Base-by-base conservation (phyloP, 2,329 filamentous ascomycete genomes). In the Cladorrhinum sp. region DNA sequence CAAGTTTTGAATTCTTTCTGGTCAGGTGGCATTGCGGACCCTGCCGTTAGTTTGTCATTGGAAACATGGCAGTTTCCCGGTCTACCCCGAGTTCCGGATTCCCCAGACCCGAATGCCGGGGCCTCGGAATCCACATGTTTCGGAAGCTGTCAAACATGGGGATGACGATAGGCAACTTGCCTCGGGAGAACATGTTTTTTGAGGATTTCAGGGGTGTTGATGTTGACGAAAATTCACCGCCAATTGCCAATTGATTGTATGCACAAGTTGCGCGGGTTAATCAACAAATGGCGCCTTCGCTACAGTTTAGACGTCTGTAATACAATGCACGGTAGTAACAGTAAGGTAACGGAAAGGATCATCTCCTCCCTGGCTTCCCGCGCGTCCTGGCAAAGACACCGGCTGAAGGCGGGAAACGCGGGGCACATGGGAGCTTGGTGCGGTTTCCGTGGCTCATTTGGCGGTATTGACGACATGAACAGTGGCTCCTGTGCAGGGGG, bases 41-140 rank as follows among this genome's bases (percentile, higher is more conserved):
- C 10, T 55, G 57, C 60, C 59, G 58, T 45, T 45, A 45, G 41
- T 45, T 45, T 45, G 41, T 22, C 10, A 61, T 49, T 55, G 22
- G 48, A 55, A 50, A 48, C 53, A 64, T 55, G 45, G 20, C 29
- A 25, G 49, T 23, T 16, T 61, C 58, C 65, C 65, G 65, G 53
- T 62, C 62, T 58, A 54, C 57, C 61, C 65, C 65, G 64, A 36
- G 32, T 36, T 8, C 9, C 32, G 9, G 32, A 66, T 58, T 49
- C 57, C 36, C 29, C 22, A 56, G 48, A 32, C 48, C 65, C 63
- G 64, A 65, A 51, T 45, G 61, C 58, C 65, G 64, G 63, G 41
- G 62, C 63, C 65, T 66, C 64, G 64, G 64, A 54, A 58, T 51
- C 53, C 57, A 61, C 62, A 60, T 57, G 53, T 51, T 32, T 55